Conservation (phyloP, 768 basidiomycete genomes). For the Austroboletus eburneus region DNA sequence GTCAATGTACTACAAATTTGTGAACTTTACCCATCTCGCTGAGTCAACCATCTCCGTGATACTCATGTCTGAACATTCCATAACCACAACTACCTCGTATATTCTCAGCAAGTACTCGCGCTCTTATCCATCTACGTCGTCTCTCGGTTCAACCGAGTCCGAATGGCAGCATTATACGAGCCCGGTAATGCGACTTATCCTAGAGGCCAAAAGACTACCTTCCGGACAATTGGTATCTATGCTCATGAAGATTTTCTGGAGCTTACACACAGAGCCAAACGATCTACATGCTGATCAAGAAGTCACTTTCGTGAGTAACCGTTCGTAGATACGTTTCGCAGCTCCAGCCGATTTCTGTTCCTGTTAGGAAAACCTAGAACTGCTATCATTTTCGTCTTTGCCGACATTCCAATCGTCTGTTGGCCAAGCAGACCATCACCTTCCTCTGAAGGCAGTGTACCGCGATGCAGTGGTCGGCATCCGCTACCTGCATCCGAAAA, state of each 20-base stretch:
- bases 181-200: slow-evolving; percentile 55
- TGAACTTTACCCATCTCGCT: no score
- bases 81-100: slow-evolving; percentile 56
- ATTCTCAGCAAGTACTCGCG: slow-evolving; percentile 63
- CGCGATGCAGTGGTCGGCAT: slow-evolving; percentile 70
- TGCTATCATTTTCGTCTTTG: slow-evolving; percentile 60
- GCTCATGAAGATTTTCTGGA: slow-evolving; percentile 63
- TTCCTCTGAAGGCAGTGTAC: slow-evolving; percentile 80
- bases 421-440: slow-evolving; percentile 43
- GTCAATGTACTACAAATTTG: no score
- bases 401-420: slow-evolving; percentile 25
- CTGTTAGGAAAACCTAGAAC: slow-evolving; percentile 70
- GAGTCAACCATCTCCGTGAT: no score
- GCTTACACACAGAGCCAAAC: slow-evolving; percentile 38
- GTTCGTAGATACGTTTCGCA: neutral
- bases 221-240: slow-evolving; percentile 57
- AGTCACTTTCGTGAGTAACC: slow-evolving; percentile 58
- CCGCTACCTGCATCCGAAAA: slow-evolving; percentile 60
- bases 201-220: slow-evolving; percentile 55
- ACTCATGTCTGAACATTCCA: slow-evolving; percentile 34
- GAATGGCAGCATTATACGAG: slow-evolving; percentile 83
- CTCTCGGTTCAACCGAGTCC: slow-evolving; percentile 20
- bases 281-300: slow-evolving; percentile 46
- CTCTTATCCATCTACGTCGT: slow-evolving; percentile 43
- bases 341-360: slow-evolving; percentile 1